These are phyloP conservation scores for Pistacia integerrima DNA, from an alignment of 345 rosid genomes.

Conservation along the genomic window DNA sequence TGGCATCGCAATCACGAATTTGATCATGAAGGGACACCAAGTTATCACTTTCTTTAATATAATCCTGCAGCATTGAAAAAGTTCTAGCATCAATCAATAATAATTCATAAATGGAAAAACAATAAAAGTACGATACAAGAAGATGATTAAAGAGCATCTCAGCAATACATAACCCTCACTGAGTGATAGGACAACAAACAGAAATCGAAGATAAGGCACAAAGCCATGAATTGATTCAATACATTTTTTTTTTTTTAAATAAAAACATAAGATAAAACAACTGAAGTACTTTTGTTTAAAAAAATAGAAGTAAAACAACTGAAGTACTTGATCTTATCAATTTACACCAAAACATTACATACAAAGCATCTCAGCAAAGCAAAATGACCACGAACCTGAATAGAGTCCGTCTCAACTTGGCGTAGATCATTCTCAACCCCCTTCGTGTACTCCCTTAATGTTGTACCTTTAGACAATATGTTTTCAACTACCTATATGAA, in stretches of 20 bases:
- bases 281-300: background rate
- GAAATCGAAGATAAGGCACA: background rate
- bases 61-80: slow-evolving; percentile 59
- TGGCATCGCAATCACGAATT: slow-evolving; percentile 90
- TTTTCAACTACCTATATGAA: slow-evolving; percentile 74
- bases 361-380: too few relatives aligned
- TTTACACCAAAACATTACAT: background rate
- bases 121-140: background rate
- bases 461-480: slow-evolving; percentile 81
- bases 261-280: background rate
- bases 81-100: slow-evolving; percentile 3
- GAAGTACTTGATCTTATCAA: background rate
- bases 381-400: slow-evolving; percentile 56
- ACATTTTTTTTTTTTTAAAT: too few relatives aligned
- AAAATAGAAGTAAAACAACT: background rate
- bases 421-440: slow-evolving; percentile 95
- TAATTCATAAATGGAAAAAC: background rate
- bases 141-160: background rate
- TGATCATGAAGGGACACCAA: slow-evolving; percentile 95
- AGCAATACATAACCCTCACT: background rate
- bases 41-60: slow-evolving; percentile 96
- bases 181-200: background rate
- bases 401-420: slow-evolving; percentile 89
- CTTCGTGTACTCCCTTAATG: slow-evolving; percentile 82
- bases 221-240: background rate